Evolutionary conservation across 108 stramenopile genomes (phyloP).

Genomic region (Cyclotella distinguenda): DNA sequence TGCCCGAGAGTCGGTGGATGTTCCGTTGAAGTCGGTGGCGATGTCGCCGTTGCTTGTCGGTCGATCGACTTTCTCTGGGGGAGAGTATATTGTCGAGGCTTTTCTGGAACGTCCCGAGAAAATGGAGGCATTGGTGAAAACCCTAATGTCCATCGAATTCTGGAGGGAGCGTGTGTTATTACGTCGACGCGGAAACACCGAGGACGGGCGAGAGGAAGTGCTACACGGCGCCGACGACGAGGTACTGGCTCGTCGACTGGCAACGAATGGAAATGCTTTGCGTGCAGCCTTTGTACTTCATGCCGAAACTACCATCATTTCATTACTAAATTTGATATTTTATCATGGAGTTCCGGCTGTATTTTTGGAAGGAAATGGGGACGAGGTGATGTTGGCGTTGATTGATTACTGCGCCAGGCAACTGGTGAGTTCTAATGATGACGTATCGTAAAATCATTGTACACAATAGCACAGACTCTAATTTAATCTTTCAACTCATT

Average conservation of each 20-base stretch:
- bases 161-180: constrained; percentile 45
- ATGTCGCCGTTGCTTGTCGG: not conserved
- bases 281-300: constrained; percentile 45
- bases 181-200: not conserved
- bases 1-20: not conserved
- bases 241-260: constrained; percentile 25
- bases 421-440: constrained; percentile 25
- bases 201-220: constrained; percentile 3
- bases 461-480: not conserved
- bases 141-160: constrained; percentile 41
- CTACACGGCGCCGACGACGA: not conserved
- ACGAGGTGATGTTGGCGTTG: constrained; percentile 32
- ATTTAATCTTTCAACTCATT: not conserved
- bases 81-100: constrained; percentile 45
- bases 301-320: constrained; percentile 44
- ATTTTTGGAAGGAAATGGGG: constrained; percentile 25
- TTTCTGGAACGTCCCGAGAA: constrained; percentile 28
- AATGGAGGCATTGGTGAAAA: constrained; percentile 25
- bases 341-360: constrained; percentile 29
- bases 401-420: constrained; percentile 54
- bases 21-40: not conserved
- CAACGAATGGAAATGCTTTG: constrained; percentile 37
- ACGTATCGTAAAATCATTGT: not conserved
- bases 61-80: not conserved
- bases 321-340: constrained; percentile 40